phyloP scores from a whole-genome alignment of 1,284 basidiomycete genomes.

The Cerioporus squamosus region DNA sequence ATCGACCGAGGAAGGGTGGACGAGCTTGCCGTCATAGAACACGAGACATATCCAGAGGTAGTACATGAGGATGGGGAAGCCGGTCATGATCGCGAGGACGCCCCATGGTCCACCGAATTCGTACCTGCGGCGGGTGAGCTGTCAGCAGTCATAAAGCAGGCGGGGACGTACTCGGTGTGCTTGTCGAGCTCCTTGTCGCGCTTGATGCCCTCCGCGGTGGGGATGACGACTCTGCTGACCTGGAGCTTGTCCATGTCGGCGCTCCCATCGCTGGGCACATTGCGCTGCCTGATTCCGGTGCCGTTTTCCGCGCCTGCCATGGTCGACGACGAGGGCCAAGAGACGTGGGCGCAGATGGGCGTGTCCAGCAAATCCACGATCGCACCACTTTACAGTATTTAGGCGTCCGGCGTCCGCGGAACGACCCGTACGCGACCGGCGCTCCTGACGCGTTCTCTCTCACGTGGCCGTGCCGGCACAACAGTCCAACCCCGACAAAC shows the following conservation, averaged over 20 bases:
- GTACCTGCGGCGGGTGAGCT: slow-evolving; percentile 54
- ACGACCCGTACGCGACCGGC: no score
- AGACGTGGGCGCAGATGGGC: no score
- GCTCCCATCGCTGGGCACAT: neutral
- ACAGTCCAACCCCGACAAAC: neutral
- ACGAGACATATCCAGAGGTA: slow-evolving; percentile 98
- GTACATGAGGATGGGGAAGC: slow-evolving; percentile 94
- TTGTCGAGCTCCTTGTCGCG: slow-evolving; percentile 77
- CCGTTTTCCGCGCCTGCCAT: slow-evolving; percentile 25
- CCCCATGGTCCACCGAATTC: slow-evolving; percentile 97
- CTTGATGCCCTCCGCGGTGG: slow-evolving; percentile 70
- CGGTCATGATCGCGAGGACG: slow-evolving; percentile 91
- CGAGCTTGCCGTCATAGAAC: slow-evolving; percentile 91
- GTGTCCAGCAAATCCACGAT: neutral
- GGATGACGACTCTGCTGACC: slow-evolving; percentile 22
- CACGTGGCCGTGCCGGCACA: neutral
- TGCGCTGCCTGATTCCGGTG: slow-evolving; percentile 32
- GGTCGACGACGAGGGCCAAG: neutral
- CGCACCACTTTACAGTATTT: neutral
- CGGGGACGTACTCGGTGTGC: slow-evolving; percentile 65
- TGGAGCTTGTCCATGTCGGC: slow-evolving; percentile 19
- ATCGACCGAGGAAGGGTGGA: slow-evolving; percentile 73
- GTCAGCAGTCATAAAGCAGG: neutral
- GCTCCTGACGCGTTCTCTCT: neutral
- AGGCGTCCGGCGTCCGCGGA: no score